Evolutionary conservation across 169 alveolate genomes (phyloP), one percentile per base, ranked within the genome.

Genomic region (Cryptosporidium felis): DNA sequence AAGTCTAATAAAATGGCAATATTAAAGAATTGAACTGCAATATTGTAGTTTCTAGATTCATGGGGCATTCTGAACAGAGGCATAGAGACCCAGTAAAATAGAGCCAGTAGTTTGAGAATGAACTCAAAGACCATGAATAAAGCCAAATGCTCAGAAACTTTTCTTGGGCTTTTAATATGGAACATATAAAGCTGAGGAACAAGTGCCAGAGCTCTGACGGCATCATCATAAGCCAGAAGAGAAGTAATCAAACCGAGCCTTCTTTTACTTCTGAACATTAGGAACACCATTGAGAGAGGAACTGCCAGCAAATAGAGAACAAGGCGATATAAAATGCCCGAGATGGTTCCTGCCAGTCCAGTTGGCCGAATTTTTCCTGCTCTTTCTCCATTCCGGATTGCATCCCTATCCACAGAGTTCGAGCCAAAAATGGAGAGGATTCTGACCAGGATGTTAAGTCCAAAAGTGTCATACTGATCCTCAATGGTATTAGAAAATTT

Each of bases 141-240:
- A 23, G 91, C 93, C 32, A 90, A 53, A 21, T 88, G 89, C 41
- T 62, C 81, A 10, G 89, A 53, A 32, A 90, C 91, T 38, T 62
- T 88, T 30, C 93, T 79, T 26, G 91, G 93, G 26, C 89, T 58
- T n/a, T 74, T 74, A 21, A 74, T 88, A 63, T 90, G 90, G 58
- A 90, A 90, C 93, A 90, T 90, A 56, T 58, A 82, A 28, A 90
- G 81, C 40, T 90, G 93, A 2, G 93, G 93, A 21, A 90, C 61
- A 16, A 90, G 89, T 8, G 93, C 93, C 5, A 90, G 62, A n/a
- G 93, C 93, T 23, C 89, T 79, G 47, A 90, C 81, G 49, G 90
- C 82, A 59, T 90, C 93, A 56, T 90, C 89, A 74, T 67, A 90
- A 8, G 80, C 80, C 42, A 61, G 38, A 28, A 80, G 62, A 41